phyloP scores from a whole-genome alignment of 352 stramenopile genomes.

The Phytophthora capsici region DNA sequence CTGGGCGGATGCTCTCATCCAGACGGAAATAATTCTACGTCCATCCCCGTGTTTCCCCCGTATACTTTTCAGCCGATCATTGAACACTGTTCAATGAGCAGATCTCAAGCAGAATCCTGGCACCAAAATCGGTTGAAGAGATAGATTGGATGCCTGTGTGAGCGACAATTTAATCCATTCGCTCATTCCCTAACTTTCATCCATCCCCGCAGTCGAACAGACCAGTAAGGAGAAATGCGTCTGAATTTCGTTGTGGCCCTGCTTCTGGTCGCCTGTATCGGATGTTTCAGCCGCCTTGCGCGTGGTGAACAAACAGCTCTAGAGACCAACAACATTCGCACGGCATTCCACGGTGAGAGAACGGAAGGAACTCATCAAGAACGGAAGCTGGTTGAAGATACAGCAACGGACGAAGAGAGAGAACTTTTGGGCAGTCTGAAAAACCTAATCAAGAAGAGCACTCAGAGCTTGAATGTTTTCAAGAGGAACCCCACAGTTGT shows the following conservation, averaged over 20 bases:
- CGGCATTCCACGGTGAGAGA: neutral
- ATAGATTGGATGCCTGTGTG: neutral
- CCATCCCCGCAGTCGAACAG: neutral
- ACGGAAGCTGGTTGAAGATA: neutral
- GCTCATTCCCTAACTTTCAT: slow-evolving; percentile 1
- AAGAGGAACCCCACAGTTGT: slow-evolving; percentile 2
- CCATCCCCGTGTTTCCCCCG: neutral
- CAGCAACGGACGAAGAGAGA: neutral
- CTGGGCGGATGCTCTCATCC: neutral
- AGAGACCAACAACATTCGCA: neutral
- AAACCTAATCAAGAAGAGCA: neutral
- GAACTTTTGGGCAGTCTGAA: neutral
- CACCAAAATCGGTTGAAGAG: neutral
- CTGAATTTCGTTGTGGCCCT: neutral
- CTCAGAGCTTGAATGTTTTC: slow-evolving; percentile 1
- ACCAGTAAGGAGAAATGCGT: slow-evolving; percentile 1
- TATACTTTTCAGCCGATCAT: slow-evolving; percentile 13
- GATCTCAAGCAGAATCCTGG: neutral
- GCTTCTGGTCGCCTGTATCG: neutral
- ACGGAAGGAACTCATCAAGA: no score
- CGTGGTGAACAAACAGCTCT: neutral
- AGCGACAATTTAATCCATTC: neutral
- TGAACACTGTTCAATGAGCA: neutral
- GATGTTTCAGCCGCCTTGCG: neutral
- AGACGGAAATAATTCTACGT: neutral